phyloP scores from a whole-genome alignment of 2,329 filamentous ascomycete species.

The Colletotrichum destructivum region DNA sequence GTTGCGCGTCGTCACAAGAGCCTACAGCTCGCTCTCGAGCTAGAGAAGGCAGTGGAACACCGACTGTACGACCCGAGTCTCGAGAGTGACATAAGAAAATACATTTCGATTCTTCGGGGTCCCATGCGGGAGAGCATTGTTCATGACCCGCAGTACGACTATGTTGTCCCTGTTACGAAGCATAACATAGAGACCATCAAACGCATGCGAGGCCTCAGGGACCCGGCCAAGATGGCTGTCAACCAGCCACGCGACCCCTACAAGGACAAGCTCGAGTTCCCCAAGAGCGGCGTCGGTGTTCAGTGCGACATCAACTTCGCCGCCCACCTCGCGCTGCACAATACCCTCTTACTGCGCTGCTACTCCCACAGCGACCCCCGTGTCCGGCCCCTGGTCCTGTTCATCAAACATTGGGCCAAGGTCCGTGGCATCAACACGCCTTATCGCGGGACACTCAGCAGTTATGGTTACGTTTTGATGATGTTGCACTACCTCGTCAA shows the following conservation, averaged over 20 bases:
- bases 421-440: constrained; percentile 87
- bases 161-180: constrained; percentile 56
- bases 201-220: constrained; percentile 61
- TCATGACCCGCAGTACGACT: constrained; percentile 47
- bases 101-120: constrained; percentile 65
- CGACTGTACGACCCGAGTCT: constrained; percentile 59
- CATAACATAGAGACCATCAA: constrained; percentile 54
- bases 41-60: constrained; percentile 67
- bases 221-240: constrained; percentile 65
- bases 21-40: constrained; percentile 69
- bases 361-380: constrained; percentile 86
- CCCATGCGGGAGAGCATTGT: constrained; percentile 49
- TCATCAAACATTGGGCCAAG: constrained; percentile 94
- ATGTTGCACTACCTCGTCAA: constrained; percentile 92
- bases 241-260: constrained; percentile 69
- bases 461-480: constrained; percentile 94
- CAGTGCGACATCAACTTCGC: constrained; percentile 95
- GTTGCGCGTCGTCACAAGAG: constrained; percentile 67
- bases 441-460: constrained; percentile 88
- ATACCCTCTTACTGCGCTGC: constrained; percentile 85
- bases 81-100: constrained; percentile 58
- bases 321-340: constrained; percentile 85
- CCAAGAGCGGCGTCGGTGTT: constrained; percentile 82
- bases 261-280: constrained; percentile 80
- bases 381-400: constrained; percentile 84